Conservation (phyloP, 345 rosid species). For the Eucalyptus erythrocorys region DNA sequence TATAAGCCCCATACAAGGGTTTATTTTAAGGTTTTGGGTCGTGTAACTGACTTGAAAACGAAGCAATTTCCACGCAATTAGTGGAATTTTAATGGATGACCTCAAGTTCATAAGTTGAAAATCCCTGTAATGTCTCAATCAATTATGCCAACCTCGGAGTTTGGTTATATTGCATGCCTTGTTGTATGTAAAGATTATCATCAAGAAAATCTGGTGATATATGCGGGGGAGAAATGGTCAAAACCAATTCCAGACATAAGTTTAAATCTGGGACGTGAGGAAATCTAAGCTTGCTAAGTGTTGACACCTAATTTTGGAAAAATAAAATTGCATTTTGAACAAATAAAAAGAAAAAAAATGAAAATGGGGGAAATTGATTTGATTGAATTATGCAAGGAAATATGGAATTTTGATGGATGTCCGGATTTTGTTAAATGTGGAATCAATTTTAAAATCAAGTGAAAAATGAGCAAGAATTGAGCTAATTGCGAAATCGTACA, state of each 20-base stretch:
- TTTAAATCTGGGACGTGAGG: not conserved
- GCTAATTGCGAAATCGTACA: no score
- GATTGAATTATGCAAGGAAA: no score
- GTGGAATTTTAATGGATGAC: not conserved
- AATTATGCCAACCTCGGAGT: not conserved
- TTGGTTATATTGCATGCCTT: not conserved
- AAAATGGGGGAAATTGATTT: no score
- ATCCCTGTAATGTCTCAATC: not conserved
- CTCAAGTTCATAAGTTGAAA: not conserved
- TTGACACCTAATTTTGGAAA: no score
- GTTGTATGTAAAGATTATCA: not conserved
- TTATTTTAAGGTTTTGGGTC: not conserved
- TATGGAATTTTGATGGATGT: no score
- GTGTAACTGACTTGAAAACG: no score
- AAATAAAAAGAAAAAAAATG: no score
- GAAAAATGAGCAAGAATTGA: no score
- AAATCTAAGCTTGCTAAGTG: not conserved
- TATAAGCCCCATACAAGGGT: not conserved
- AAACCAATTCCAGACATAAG: not conserved
- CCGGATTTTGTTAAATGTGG: no score
- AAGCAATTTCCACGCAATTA: not conserved
- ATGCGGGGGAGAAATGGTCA: not conserved
- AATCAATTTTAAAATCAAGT: no score
- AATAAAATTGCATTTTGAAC: no score
- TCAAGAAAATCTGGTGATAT: not conserved